Evolutionary conservation across 495 filamentous ascomycete species (phyloP), one percentile per base, ranked within the genome.

Genomic region (Hypoxylon perforatum): DNA sequence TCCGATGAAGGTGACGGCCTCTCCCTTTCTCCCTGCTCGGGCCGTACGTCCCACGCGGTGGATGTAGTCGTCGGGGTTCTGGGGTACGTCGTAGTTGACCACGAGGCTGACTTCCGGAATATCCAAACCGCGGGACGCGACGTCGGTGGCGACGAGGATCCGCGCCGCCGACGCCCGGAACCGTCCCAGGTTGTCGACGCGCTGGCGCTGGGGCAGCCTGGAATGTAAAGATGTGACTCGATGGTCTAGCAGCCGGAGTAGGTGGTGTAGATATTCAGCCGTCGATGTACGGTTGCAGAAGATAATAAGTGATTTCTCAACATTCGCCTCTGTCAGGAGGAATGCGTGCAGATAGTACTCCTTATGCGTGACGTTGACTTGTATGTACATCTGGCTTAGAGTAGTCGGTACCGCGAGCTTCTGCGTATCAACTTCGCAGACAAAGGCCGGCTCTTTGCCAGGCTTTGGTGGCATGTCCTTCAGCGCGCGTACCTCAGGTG

Each of bases 21-120:
- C 88, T 72, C 95, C 95, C 22, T 76, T 80, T 42, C 91, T 84
- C 0, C 96, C 95, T 6, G 95, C 95, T 83, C 95, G 87, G 7
- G 96, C 95, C 10, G 95, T 99, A 70, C 95, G 90, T 71, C 95
- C 95, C 54, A 97, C 94, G 18, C 95, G 90, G 77, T 99, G 95
- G 61, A 99, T 92, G 69, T 98, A 99, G 75, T 97, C 96, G 74
- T 97, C 95, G 33, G 95, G 93, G 73, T 97, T 92, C 2, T 94
- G 88, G 1, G 95, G 95, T 15, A 99, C 87, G 71, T 98, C 96
- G 73, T 92, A 98, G 75, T 99, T 98, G 49, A 99, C 80, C 7
- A 99, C 94, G 10, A 98, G 76, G 52, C 85, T 89, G 1, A 98
- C 96, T 61, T 90, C 90, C 0, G 94, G 96, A 57, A 99, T 97